Base-by-base conservation (phyloP, 495 filamentous ascomycete genomes). In the Aspergillus affinis region DNA sequence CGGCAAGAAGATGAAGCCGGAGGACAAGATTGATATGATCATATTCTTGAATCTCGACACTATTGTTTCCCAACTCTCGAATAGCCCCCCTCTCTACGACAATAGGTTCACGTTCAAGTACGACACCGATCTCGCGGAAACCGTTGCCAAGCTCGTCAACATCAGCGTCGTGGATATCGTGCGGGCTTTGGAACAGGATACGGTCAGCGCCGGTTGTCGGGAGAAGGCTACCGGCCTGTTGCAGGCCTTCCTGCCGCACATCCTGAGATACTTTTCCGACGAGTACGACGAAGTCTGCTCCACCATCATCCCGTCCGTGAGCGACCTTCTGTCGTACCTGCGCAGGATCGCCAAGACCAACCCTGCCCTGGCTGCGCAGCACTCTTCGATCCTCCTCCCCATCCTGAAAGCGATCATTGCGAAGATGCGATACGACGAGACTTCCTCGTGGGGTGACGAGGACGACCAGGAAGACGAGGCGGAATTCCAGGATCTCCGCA, bases 201-300 rank as follows among this genome's bases (percentile, higher is more conserved):
- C 79, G 26, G 81, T 84, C 27, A 77, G 84, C 51, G 76, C 75
- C 12, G 80, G 82, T 62, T 77, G 76, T 23, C 79, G 75, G 59
- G 79, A 81, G 61, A 82, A 78, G 46, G 91, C 92, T 52, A 89
- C 90, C 32, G 84, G 86, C 64, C 81, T 93, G 48, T 74, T 97
- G 29, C 88, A 89, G 66, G 81, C 81, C 48, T 97, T 99, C 71
- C 74, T 95, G 49, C 91, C 92, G 2, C 85, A 90, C 54, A 81
- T 98, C 19, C 77, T 99, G 27, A 89, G 92, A 41, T 96, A 96
- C 78, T 95, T 99, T 71, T 90, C 91, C 21, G 95, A 99, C 69
- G 93, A 99, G 74, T 99, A 91, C 66, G 94, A 99, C 72, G 94
- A 99, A 70, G 86, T 98, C 59, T 97, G 93, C 74, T 93, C 92